Base-by-base conservation (phyloP, 2,329 filamentous ascomycete genomes). In the Colletotrichum incanum region DNA sequence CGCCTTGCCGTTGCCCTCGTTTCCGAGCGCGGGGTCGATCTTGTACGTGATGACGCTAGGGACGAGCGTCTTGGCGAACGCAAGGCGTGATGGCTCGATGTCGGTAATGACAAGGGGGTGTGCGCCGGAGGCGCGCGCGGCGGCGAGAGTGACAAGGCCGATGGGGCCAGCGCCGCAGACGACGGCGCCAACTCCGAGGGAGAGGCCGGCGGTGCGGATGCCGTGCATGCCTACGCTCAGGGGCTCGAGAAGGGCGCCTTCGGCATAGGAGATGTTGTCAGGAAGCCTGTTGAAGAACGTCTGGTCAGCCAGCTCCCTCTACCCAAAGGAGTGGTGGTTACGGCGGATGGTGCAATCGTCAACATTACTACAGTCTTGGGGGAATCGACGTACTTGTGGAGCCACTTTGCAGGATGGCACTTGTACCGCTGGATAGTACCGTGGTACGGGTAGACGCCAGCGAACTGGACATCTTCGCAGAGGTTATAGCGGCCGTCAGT, bases 91-190 rank as follows among this genome's bases (percentile, higher is more conserved):
- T 2, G 86, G 81, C 65, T 92, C 89, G 5, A 92, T 79, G 74
- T 93, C 91, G 0, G 90, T 92, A 65, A 92, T 88, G 34, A 92
- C 88, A 14, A 93, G 81, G 0, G 90, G 91, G 77, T 91, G 86
- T 1, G 90, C 90, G 0, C 90, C 91, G 0, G 88, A 91, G 0
- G 90, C 90, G 43, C 87, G 84, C 2, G 90, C 89, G 0, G 86
- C 86, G 1, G 88, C 86, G 73, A 90, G 79, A 20, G 89, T 83
- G 67, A 91, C 86, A 14, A 92, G 83, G 0, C 91, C 90, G 65
- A 92, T 92, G 1, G 90, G 90, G 0, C 90, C 90, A 14, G 90
- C 90, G 31, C 91, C 90, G 74, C 88, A 92, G 55, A 92, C 82
- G 0, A 91, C 81, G 1, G 85, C 85, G 7, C 86, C 86, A 1